phyloP scores from a whole-genome alignment of 208 protist genomes.

The Hexamita inflata region DNA sequence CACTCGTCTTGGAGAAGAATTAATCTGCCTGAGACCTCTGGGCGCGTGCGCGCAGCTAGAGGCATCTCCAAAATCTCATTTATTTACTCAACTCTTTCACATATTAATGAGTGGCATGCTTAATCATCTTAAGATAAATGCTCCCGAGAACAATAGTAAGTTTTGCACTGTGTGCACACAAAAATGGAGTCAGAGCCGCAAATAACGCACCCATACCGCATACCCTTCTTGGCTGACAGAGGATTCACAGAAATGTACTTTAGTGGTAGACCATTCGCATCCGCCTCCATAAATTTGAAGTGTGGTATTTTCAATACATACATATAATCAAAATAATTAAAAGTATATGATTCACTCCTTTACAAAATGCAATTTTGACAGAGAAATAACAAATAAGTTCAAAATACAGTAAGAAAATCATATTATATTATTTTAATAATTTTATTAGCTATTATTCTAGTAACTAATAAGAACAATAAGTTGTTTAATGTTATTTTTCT shows the following conservation, averaged over 20 bases:
- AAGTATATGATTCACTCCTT: too few relatives aligned
- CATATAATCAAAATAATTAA: too few relatives aligned
- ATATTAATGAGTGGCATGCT: conserved; percentile 17
- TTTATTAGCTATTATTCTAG: too few relatives aligned
- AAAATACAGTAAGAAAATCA: too few relatives aligned
- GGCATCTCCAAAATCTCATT: conserved; percentile 16
- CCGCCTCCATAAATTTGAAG: too few relatives aligned
- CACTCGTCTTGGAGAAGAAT: conserved; percentile 13
- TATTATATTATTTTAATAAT: too few relatives aligned
- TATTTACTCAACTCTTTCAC: background rate
- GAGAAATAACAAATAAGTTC: too few relatives aligned
- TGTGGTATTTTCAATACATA: too few relatives aligned
- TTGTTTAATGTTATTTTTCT: too few relatives aligned
- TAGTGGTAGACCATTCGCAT: background rate
- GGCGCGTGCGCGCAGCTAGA: conserved; percentile 2
- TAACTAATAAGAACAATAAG: too few relatives aligned
- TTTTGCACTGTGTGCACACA: conserved; percentile 26
- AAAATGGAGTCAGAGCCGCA: background rate
- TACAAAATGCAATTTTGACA: too few relatives aligned
- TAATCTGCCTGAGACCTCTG: background rate
- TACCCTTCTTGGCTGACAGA: background rate
- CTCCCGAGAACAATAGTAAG: conserved; percentile 22
- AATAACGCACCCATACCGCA: conserved; percentile 1
- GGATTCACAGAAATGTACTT: conserved; percentile 10
- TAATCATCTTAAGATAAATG: conserved; percentile 14